Conservation (phyloP, 2,329 filamentous ascomycete species). For the Truncatella angustata region DNA sequence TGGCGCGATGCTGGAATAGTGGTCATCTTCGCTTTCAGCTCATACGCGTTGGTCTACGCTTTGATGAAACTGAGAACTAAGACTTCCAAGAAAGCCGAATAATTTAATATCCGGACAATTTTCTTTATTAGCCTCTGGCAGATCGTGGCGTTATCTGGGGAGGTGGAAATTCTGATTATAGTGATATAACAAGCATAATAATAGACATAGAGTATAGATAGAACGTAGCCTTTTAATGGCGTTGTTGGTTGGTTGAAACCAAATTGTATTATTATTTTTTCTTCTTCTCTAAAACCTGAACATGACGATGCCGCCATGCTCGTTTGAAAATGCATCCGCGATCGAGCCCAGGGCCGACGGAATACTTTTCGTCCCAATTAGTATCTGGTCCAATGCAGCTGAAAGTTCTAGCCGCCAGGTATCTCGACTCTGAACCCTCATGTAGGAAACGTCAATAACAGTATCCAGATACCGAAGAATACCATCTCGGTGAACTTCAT, state of each 20-base stretch:
- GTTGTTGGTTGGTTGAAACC: not conserved
- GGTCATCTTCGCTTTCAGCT: slow-evolving; percentile 8
- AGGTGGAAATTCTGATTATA: no score
- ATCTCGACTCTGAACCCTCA: slow-evolving; percentile 6
- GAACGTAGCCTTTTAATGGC: no score
- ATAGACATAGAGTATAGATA: no score
- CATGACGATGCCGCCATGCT: slow-evolving; percentile 14
- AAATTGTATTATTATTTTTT: not conserved
- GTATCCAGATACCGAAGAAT: slow-evolving; percentile 14
- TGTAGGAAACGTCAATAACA: slow-evolving; percentile 12
- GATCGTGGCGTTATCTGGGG: no score
- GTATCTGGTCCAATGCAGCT: slow-evolving; percentile 12
- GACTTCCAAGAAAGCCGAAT: slow-evolving; percentile 8
- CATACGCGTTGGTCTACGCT: slow-evolving; percentile 4
- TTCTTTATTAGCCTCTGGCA: no score
- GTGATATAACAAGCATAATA: no score
- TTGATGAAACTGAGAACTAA: slow-evolving; percentile 16
- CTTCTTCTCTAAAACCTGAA: slow-evolving; percentile 14
- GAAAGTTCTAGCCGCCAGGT: slow-evolving; percentile 13
- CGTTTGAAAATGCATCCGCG: slow-evolving; percentile 15
- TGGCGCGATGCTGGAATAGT: slow-evolving; percentile 9
- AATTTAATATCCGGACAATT: not conserved
- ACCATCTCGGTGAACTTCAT: slow-evolving; percentile 11
- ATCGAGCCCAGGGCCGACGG: slow-evolving; percentile 15
- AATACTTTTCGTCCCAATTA: slow-evolving; percentile 12